A percentile compares a stretch with the other conserved stretches of the same genome.
Evolutionary conservation across 1,284 basidiomycete species (phyloP).

Genomic region (Apiotrichum montevideense): DNA sequence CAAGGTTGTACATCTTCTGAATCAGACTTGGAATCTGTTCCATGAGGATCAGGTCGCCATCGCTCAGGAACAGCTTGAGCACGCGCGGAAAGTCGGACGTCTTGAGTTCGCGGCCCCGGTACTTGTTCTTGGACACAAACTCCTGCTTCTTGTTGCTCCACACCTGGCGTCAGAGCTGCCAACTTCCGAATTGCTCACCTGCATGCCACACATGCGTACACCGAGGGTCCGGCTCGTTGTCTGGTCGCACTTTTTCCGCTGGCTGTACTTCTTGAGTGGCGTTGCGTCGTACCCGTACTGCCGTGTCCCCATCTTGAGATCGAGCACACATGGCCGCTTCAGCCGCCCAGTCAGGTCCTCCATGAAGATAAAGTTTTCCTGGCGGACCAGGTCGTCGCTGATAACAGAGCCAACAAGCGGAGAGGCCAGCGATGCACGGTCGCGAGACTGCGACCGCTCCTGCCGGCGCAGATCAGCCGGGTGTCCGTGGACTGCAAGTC

Average conservation of each 20-base stretch:
- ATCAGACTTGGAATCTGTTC: conserved; percentile 90
- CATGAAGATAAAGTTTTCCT: conserved; percentile 98
- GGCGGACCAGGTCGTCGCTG: conserved; percentile 54
- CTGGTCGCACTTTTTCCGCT: conserved; percentile 94
- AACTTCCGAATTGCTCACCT: conserved; percentile 57
- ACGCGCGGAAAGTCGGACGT: conserved; percentile 77
- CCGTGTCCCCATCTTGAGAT: conserved; percentile 97
- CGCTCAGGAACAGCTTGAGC: conserved; percentile 74
- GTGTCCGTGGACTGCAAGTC: no score
- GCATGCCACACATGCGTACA: conserved; percentile 96
- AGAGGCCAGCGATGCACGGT: conserved; percentile 10
- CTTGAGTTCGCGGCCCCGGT: conserved; percentile 83
- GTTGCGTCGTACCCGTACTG: conserved; percentile 98
- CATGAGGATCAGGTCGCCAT: conserved; percentile 74
- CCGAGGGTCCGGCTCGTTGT: conserved; percentile 89
- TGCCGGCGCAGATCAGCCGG: no score
- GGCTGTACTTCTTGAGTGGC: conserved; percentile 87
- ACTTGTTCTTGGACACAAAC: conserved; percentile 94
- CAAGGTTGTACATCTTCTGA: conserved; percentile 88
- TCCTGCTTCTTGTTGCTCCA: conserved; percentile 77
- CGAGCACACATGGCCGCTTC: conserved; percentile 90
- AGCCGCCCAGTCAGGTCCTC: conserved; percentile 95
- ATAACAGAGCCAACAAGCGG: conserved; percentile 19
- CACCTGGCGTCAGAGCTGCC: conserved; percentile 54
- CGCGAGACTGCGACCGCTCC: no score